Evolutionary conservation across 2,329 filamentous ascomycete species (phyloP), one percentile per base, ranked within the genome.

Genomic region (Trichoderma afroharzianum): DNA sequence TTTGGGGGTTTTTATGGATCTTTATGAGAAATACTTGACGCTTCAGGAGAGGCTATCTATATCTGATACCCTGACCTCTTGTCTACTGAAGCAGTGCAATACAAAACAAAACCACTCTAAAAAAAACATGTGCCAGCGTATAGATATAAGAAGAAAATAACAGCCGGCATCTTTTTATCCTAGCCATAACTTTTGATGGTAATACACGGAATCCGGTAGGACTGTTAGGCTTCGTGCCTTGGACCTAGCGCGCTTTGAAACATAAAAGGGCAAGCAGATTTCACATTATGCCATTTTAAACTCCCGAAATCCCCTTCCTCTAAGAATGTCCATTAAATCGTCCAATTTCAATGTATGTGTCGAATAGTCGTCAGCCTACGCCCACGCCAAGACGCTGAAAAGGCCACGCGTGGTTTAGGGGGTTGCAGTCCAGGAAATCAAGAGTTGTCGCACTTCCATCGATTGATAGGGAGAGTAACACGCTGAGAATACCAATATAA

Each of bases 121-220:
- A 47, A 24, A 33, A 50, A 47, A 18, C 15, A 53, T n/a, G 18
- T 33, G 57, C 32, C 15, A 24, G 21, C 4, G 11, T 28, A 33
- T n/a, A 36, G 30, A 62, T 47, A 21, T 30, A 21, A 58, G 24
- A 53, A 28, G 15, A 53, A 59, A 53, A 28, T 9, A 50, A 61
- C 4, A 68, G 36, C 53, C n/a, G 55, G 28, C 32, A 55, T 62
- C 67, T 50, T 53, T 43, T 62, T 69, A 69, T 53, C 43, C 67
- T 69, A 62, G 67, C 58, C 67, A 36, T 53, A 21, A 53, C 67
- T 62, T 69, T 69, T 69, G 47, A 33, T 69, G 53, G 39, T 69
- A 53, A 50, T 62, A 32, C 67, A 57, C 57, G 57, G 32, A 43
- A 61, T n/a, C 53, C 39, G 53, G 9, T 61, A 11, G 55, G 43